Evolutionary conservation across 768 basidiomycete genomes (phyloP), one percentile per base, ranked within the genome.

Genomic region (Hebeloma cylindrosporum): DNA sequence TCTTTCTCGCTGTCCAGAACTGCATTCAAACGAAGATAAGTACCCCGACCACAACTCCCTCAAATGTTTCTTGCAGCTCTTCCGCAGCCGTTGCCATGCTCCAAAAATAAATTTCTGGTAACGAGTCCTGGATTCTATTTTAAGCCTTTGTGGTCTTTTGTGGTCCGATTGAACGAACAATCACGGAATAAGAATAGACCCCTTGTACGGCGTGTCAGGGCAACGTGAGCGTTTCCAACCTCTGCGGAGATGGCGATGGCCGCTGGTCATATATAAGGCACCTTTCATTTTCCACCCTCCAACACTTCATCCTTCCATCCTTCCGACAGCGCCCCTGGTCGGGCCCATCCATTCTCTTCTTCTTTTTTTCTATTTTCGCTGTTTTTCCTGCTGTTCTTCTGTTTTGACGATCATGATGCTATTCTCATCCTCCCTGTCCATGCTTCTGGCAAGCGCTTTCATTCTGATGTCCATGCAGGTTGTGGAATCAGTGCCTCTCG

Each of bases 371-470:
- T 16, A 41, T 34, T 42, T 47, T 51, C 66, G 60, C 64, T 69
- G 48, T 46, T 48, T 48, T 45, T 45, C 32, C 20, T 52, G 51
- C 43, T 56, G 41, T 48, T 55, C 53, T 52, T 57, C 52, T 60
- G 18, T 22, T 48, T 47, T 33, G 11, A 31, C 30, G 18, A 35
- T 23, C 50, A 64, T 56, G 52, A 87, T 88, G 85, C 77, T 77
- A 52, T 67, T 85, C 59, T 66, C 67, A 33, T 54, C 75, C 54
- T 64, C 70, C 30, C 72, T 85, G 53, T 65, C 73, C 45, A 48
- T 75, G 49, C 70, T 87, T 53, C 68, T 81, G 47, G 72, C 74
- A 51, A 75, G 71, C 62, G 52, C 85, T 47, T 57, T 80, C 34
- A 51, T 74, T 38, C 65, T 70, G 44, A 57, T 73, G 27, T 67